phyloP scores from a whole-genome alignment of 495 filamentous ascomycete genomes.

The Aspergillus campestris region DNA sequence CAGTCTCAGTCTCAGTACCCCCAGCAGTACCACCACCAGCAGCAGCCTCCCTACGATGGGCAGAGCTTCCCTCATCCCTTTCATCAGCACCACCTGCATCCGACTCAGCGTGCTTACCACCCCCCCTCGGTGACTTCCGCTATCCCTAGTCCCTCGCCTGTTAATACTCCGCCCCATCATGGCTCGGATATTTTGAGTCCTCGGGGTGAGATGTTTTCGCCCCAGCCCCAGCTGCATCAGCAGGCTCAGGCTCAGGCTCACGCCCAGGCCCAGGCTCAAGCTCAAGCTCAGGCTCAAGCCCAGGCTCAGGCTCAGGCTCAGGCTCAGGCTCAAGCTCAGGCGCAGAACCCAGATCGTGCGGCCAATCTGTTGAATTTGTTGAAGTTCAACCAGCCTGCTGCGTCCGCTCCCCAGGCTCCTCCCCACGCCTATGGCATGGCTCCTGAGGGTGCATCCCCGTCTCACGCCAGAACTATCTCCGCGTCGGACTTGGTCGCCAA shows the following conservation, averaged over 20 bases:
- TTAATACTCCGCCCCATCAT: slow-evolving; percentile 37
- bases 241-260: slow-evolving; percentile 17
- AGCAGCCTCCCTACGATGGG: slow-evolving; percentile 30
- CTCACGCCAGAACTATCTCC: slow-evolving; percentile 47
- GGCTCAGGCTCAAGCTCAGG: slow-evolving; percentile 20
- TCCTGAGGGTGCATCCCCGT: slow-evolving; percentile 24
- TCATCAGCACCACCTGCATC: slow-evolving; percentile 17
- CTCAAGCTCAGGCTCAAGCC: neutral
- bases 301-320: slow-evolving; percentile 1
- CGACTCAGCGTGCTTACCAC: slow-evolving; percentile 19
- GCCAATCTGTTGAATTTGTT: slow-evolving; percentile 76
- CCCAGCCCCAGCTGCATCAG: slow-evolving; percentile 14
- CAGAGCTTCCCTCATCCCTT: slow-evolving; percentile 30
- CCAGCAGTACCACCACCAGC: slow-evolving; percentile 25
- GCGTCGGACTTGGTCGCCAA: slow-evolving; percentile 57
- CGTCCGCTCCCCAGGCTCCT: slow-evolving; percentile 21
- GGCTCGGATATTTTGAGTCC: slow-evolving; percentile 43
- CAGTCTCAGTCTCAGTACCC: slow-evolving; percentile 20
- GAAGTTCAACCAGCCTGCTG: slow-evolving; percentile 60
- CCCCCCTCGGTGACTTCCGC: slow-evolving; percentile 41
- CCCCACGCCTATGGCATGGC: slow-evolving; percentile 24
- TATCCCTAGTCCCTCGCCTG: slow-evolving; percentile 35
- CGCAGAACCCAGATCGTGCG: slow-evolving; percentile 49
- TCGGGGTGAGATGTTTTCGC: slow-evolving; percentile 24
- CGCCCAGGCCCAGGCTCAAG: neutral